Evolutionary conservation across 495 filamentous ascomycete species (phyloP), one percentile per base, ranked within the genome.

Genomic region (Podospora pseudoanserina): DNA sequence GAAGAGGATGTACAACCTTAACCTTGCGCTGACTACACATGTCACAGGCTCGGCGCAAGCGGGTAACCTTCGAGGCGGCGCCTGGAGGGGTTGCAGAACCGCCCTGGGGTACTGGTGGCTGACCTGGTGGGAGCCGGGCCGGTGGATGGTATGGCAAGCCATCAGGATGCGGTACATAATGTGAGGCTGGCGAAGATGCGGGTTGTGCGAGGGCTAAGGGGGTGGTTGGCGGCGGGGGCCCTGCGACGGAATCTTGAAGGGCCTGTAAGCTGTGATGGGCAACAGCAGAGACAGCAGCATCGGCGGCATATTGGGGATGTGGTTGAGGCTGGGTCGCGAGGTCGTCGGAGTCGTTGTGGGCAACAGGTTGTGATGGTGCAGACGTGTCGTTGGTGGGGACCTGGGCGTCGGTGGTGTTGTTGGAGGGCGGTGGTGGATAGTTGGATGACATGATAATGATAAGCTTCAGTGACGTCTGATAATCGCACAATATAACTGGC

Each of bases 11-110:
- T 66, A 75, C n/a, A 75, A 92, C 91, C 87, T 94, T 95, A 30
- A 95, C 91, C 74, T 95, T 95, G 39, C 92, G 88, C 71, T 90
- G 86, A 72, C 90, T 93, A 77, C 92, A 95, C 79, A 90, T 89
- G 77, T 95, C 92, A 76, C 92, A 95, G 23, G 92, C 92, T 74
- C 92, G 91, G 58, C 89, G 87, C 65, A 94, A 80, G 65, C 92
- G 82, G 57, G 84, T 88, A 2, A 64, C 63, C 66, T 77, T 77
- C 11, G 70, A 32, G 6, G 61, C 55, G 15, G 67, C 5, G 28
- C 70, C 73, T 55, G 66, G 65, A 34, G 65, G 65, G 7, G 72
- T 64, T 23, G 70, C 71, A 69, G 57, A 63, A 64, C 77, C 30
- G 11, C 75, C 78, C 13, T 49, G 39, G 39, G 39, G 1, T 49